Evolutionary conservation across 2,329 filamentous ascomycete genomes (phyloP).

Genomic region (Falciphora oryzae): DNA sequence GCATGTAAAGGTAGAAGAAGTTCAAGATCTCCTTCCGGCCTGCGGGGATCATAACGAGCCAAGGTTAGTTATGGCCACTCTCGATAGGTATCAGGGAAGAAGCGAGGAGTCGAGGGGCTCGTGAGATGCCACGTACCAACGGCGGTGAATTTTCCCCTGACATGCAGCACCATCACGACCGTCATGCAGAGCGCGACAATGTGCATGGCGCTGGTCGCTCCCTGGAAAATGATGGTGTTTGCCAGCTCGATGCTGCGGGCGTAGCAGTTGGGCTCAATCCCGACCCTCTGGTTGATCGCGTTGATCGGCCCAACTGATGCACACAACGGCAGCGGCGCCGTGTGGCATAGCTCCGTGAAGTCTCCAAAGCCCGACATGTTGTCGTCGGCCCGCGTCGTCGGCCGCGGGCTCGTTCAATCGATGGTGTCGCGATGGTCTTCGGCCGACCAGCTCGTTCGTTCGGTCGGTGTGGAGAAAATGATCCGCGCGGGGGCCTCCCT

Average conservation of each 20-base stretch:
- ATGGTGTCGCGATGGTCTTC: constrained; percentile 1
- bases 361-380: constrained; percentile 81
- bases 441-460: neutral
- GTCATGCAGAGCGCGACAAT: constrained; percentile 89
- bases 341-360: constrained; percentile 80
- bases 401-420: neutral
- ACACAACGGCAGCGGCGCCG: constrained; percentile 81
- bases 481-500: neutral
- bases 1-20: constrained; percentile 96
- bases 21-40: constrained; percentile 67
- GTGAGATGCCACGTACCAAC: constrained; percentile 59
- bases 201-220: constrained; percentile 84
- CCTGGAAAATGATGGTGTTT: constrained; percentile 98
- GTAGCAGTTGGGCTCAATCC: constrained; percentile 88
- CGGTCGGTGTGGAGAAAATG: neutral
- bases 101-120: neutral
- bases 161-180: constrained; percentile 94
- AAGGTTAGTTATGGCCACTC: neutral
- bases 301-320: constrained; percentile 73
- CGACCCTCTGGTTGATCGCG: constrained; percentile 59
- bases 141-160: constrained; percentile 95
- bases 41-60: constrained; percentile 20
- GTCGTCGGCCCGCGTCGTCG: neutral
- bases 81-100: neutral
- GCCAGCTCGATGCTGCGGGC: constrained; percentile 91